These are phyloP conservation scores for Hawksworthiomyces lignivorus DNA, from an alignment of 2,329 filamentous ascomycete species.

Conservation along the genomic window DNA sequence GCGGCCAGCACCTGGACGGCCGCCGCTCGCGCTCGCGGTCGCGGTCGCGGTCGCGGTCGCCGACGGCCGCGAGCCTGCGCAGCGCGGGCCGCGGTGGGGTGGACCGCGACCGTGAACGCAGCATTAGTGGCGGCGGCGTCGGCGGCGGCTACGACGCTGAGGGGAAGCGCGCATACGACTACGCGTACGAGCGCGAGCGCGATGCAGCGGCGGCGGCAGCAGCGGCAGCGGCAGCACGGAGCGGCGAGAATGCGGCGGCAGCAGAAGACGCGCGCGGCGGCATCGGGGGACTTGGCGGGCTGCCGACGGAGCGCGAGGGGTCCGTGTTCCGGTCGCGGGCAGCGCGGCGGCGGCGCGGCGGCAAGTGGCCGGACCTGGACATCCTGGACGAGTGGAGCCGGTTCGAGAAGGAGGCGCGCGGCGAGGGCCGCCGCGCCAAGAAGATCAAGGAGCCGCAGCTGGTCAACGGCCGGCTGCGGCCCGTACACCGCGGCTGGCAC, in stretches of 20 bases:
- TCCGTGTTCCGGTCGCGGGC: no score
- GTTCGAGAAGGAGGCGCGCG: conserved; percentile 82
- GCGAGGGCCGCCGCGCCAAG: conserved; percentile 75
- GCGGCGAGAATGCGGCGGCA: no score
- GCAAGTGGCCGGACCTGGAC: conserved; percentile 78
- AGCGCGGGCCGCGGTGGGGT: not conserved
- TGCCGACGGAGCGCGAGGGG: no score
- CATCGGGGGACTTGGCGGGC: no score
- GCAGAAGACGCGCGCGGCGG: no score
- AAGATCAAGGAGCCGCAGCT: conserved; percentile 91
- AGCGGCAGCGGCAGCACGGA: no score
- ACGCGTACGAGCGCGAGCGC: conserved; percentile 49
- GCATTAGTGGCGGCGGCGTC: not conserved
- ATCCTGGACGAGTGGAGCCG: conserved; percentile 83
- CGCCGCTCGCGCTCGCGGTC: not conserved
- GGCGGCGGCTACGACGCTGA: conserved; percentile 18
- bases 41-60: not conserved
- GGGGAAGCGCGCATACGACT: not conserved
- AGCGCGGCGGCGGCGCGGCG: conserved; percentile 50
- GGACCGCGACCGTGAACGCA: not conserved
- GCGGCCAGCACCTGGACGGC: not conserved
- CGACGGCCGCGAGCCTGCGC: not conserved
- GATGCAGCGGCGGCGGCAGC: conserved; percentile 49
- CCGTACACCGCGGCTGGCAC: conserved; percentile 75
- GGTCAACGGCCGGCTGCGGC: conserved; percentile 80